These are phyloP conservation scores for Epichloe coenophiala DNA, from an alignment of 2,329 filamentous ascomycete genomes.

Conservation along the genomic window DNA sequence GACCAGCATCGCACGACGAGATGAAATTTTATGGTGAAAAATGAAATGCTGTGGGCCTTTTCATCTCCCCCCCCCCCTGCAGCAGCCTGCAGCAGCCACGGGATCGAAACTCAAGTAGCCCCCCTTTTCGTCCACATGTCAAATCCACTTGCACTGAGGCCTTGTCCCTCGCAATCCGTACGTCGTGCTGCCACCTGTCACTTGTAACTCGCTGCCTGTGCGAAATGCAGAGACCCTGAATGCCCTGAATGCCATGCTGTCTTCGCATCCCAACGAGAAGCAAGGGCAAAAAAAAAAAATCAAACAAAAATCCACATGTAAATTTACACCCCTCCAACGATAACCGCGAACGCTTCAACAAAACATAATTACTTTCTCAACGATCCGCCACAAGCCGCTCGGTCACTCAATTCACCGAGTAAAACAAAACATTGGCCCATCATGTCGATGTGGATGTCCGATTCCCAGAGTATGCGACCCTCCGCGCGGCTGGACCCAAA, in stretches of 20 bases:
- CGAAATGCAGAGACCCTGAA: conserved; percentile 5
- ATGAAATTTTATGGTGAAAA: background rate
- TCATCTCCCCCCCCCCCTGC: background rate
- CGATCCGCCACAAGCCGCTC: background rate
- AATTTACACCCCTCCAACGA: no score
- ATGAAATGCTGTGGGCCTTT: background rate
- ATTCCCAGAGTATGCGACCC: conserved; percentile 69
- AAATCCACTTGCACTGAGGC: background rate
- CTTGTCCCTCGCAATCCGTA: background rate
- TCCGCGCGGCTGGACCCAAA: background rate
- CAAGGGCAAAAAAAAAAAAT: background rate
- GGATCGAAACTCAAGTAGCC: background rate
- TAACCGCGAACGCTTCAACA: no score
- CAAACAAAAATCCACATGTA: background rate
- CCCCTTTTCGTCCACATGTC: background rate
- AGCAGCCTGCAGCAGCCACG: background rate
- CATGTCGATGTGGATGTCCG: conserved; percentile 86
- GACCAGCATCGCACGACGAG: no score
- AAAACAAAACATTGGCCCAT: conserved; percentile 6
- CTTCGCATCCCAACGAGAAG: conserved; percentile 2
- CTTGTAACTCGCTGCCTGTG: background rate
- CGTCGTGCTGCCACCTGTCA: background rate
- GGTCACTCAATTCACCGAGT: background rate
- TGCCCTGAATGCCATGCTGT: conserved; percentile 4
- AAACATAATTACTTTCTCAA: background rate